Conservation (phyloP, 352 stramenopile genomes). For the Nothophytophthora sp. region DNA sequence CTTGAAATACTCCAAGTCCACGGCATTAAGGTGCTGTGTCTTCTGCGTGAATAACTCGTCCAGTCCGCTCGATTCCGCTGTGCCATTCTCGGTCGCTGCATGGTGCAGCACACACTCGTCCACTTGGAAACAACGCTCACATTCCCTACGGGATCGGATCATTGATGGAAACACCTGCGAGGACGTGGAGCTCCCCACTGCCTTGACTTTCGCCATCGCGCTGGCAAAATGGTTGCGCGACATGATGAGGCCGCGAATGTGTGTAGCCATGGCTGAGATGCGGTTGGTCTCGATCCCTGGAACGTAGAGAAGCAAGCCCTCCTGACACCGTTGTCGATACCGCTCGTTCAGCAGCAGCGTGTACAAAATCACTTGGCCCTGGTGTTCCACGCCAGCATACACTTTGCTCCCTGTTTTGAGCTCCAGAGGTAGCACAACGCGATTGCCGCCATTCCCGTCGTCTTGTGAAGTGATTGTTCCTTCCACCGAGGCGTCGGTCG, state of each 20-base stretch:
- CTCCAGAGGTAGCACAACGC: constrained; percentile 69
- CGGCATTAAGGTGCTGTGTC: constrained; percentile 50
- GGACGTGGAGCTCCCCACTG: constrained; percentile 44
- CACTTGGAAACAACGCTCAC: constrained; percentile 79
- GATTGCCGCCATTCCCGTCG: background rate
- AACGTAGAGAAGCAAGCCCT: constrained; percentile 76
- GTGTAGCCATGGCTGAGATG: constrained; percentile 52
- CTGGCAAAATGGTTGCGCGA: constrained; percentile 72
- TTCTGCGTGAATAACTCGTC: constrained; percentile 69
- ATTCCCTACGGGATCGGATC: constrained; percentile 65
- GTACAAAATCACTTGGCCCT: constrained; percentile 90
- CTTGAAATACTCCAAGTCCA: constrained; percentile 69
- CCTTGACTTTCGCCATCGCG: constrained; percentile 59
- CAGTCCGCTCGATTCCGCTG: constrained; percentile 58
- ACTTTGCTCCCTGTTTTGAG: constrained; percentile 88
- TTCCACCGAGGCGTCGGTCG: constrained; percentile 73
- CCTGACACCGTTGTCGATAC: constrained; percentile 58
- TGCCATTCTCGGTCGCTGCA: constrained; percentile 74
- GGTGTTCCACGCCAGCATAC: constrained; percentile 55
- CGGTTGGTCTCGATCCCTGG: constrained; percentile 71
- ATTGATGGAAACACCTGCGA: constrained; percentile 72
- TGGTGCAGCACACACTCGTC: constrained; percentile 89
- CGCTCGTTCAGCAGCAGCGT: constrained; percentile 82
- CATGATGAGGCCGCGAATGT: constrained; percentile 69
- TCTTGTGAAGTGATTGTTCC: constrained; percentile 27